These are phyloP conservation scores for Bertia moriformis DNA, from an alignment of 2,329 filamentous ascomycete species.

Conservation along the genomic window DNA sequence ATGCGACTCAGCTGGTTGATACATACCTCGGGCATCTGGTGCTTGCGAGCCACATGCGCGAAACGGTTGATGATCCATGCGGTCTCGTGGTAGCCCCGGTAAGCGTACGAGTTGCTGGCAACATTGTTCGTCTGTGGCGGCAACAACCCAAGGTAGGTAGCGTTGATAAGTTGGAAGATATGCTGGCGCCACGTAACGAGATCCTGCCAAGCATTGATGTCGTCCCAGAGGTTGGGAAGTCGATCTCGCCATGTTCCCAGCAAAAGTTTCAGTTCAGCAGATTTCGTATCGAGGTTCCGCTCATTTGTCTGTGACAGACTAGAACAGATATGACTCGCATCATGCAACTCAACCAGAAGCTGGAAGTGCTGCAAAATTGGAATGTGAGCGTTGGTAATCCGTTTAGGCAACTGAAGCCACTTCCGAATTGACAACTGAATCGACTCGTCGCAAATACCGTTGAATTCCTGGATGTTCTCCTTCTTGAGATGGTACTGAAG, in stretches of 20 bases:
- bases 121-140: constrained; percentile 66
- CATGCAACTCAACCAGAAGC: constrained; percentile 89
- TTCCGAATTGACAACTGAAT: constrained; percentile 95
- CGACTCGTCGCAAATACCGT: constrained; percentile 82
- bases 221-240: constrained; percentile 94
- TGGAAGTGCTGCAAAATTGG: constrained; percentile 95
- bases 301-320: constrained; percentile 76
- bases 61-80: constrained; percentile 99
- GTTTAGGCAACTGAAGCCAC: constrained; percentile 93
- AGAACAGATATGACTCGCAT: constrained; percentile 89
- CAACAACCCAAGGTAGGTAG: constrained; percentile 74
- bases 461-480: constrained; percentile 68
- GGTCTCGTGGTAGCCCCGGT: constrained; percentile 93
- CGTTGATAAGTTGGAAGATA: constrained; percentile 95
- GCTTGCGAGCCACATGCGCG: constrained; percentile 91
- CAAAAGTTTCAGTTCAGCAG: constrained; percentile 84
- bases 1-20: constrained; percentile 94
- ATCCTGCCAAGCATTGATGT: constrained; percentile 98
- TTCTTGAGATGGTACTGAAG: constrained; percentile 86
- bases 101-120: constrained; percentile 84
- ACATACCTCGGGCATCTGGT: constrained; percentile 90
- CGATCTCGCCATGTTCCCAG: constrained; percentile 91
- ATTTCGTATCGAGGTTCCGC: constrained; percentile 80
- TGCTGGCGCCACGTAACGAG: constrained; percentile 99
- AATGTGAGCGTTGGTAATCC: constrained; percentile 87